Evolutionary conservation across 306 rosid species (phyloP).

Genomic region (Quercus ilex): DNA sequence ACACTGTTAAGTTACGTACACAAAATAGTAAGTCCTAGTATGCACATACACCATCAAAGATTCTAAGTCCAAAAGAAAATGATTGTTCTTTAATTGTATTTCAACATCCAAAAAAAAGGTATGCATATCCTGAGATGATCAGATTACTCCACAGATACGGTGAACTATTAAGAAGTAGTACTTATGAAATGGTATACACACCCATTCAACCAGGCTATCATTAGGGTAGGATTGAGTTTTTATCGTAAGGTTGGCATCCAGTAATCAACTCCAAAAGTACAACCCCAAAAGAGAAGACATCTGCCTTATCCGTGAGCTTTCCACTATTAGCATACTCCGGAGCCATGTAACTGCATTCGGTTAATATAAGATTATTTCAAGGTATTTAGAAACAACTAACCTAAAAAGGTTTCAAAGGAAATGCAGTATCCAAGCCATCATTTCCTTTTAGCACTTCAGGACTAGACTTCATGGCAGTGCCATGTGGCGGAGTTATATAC

Average conservation of each 20-base stretch:
- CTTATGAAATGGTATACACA: no score
- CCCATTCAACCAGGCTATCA: no score
- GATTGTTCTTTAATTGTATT: no score
- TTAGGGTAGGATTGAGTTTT: not conserved
- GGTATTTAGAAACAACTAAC: not conserved
- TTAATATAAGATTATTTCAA: not conserved
- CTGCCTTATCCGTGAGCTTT: slow-evolving; percentile 62
- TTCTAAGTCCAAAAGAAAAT: no score
- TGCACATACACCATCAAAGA: no score
- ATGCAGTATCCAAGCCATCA: not conserved
- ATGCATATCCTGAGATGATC: no score
- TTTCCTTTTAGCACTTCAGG: not conserved
- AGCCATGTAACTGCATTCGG: slow-evolving; percentile 53
- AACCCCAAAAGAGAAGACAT: slow-evolving; percentile 64
- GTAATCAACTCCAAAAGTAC: slow-evolving; percentile 70
- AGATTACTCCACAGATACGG: no score
- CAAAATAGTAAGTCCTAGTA: no score
- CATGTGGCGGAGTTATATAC: no score
- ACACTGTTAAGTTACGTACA: no score
- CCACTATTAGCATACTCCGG: slow-evolving; percentile 74
- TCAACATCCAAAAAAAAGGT: no score
- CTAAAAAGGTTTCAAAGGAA: not conserved
- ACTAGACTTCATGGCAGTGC: not conserved
- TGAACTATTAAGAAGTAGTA: no score
- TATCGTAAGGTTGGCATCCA: slow-evolving; percentile 47